Conservation (phyloP, 2,329 filamentous ascomycete genomes). For the Penicillium sclerotigenum region DNA sequence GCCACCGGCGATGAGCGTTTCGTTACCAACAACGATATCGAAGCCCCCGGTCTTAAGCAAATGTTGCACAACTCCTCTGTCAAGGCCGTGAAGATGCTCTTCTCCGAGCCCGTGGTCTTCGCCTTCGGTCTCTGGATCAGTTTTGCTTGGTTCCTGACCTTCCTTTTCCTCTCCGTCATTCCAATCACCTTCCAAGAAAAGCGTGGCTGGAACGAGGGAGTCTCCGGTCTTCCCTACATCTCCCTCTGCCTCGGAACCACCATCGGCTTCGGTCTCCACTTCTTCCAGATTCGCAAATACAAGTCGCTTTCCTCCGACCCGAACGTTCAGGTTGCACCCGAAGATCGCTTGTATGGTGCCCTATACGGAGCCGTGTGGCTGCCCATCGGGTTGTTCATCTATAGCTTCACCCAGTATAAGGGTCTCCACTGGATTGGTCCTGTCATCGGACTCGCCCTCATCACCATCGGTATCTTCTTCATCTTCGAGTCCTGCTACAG, state of each 20-base stretch:
- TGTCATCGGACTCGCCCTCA: conserved; percentile 49
- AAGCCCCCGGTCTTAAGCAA: conserved; percentile 48
- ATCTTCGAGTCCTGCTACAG: conserved; percentile 44
- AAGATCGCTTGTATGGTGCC: conserved; percentile 50
- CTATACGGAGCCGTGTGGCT: conserved; percentile 49
- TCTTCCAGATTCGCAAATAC: conserved; percentile 53
- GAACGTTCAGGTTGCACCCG: conserved; percentile 38
- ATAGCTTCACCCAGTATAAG: conserved; percentile 54
- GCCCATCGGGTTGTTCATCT: conserved; percentile 52
- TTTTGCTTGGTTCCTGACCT: conserved; percentile 54
- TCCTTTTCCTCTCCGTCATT: conserved; percentile 54
- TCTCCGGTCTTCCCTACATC: conserved; percentile 52
- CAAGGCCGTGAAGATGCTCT: conserved; percentile 51
- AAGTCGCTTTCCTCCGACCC: conserved; percentile 41
- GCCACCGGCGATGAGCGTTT: conserved; percentile 51
- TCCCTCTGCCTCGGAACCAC: conserved; percentile 50
- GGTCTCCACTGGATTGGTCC: conserved; percentile 51
- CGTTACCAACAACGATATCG: conserved; percentile 51
- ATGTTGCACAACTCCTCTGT: conserved; percentile 47
- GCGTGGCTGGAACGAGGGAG: conserved; percentile 52
- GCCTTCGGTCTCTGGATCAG: conserved; percentile 52
- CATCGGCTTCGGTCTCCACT: conserved; percentile 49
- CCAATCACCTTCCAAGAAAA: conserved; percentile 53
- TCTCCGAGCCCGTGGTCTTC: conserved; percentile 51
- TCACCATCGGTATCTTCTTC: conserved; percentile 55